These are phyloP conservation scores for Immersiella caudata DNA, from an alignment of 495 filamentous ascomycete genomes.

Conservation along the genomic window DNA sequence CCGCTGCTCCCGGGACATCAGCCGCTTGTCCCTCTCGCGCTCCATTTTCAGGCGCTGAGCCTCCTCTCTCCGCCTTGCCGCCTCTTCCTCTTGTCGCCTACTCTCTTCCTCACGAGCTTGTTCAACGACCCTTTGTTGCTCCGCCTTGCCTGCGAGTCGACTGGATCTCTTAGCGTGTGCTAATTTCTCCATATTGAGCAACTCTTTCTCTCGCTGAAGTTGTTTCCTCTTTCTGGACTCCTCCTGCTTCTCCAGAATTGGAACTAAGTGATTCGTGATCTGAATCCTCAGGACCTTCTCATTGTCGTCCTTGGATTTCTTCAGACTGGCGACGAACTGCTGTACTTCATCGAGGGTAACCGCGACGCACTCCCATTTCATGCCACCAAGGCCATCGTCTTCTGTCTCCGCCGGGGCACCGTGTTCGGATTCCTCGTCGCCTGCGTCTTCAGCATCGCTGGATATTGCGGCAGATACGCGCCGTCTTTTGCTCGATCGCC, in stretches of 20 bases:
- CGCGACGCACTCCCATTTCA: conserved; percentile 91
- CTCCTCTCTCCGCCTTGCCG: conserved; percentile 68
- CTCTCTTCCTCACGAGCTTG: conserved; percentile 71
- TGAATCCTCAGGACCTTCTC: conserved; percentile 74
- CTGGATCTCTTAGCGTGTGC: conserved; percentile 94
- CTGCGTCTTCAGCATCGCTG: conserved; percentile 47
- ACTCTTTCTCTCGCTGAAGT: conserved; percentile 73
- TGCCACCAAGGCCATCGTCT: conserved; percentile 66
- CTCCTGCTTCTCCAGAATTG: conserved; percentile 79
- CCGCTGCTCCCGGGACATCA: conserved; percentile 82
- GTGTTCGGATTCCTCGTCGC: conserved; percentile 41
- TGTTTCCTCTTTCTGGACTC: conserved; percentile 72
- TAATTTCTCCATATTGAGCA: conserved; percentile 77
- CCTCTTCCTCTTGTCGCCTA: conserved; percentile 66
- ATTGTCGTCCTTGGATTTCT: conserved; percentile 74
- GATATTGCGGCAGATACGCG: conserved; percentile 60
- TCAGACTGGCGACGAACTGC: conserved; percentile 68
- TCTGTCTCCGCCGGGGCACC: conserved; percentile 47
- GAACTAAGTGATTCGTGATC: conserved; percentile 74
- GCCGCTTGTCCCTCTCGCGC: conserved; percentile 75
- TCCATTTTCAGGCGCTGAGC: conserved; percentile 66
- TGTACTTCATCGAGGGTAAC: conserved; percentile 77
- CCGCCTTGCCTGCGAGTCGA: conserved; percentile 76
- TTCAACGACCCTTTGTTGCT: conserved; percentile 74
- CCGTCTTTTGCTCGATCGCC: conserved; percentile 72